Evolutionary conservation across 768 basidiomycete genomes (phyloP), one percentile per base, ranked within the genome.

Genomic region (Postia placenta): DNA sequence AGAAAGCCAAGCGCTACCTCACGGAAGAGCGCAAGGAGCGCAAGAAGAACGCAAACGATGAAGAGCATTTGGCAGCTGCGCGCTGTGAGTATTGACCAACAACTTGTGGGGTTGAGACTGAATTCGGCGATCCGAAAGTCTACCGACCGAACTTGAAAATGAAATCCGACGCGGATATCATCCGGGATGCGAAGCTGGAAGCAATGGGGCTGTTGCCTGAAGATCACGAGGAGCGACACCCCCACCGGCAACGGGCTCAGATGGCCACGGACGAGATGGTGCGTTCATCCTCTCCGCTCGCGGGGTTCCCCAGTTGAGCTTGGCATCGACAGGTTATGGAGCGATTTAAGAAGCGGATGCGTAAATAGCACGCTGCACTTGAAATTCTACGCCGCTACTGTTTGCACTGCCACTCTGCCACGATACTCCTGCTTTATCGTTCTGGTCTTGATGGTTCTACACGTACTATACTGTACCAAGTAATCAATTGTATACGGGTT

Each of bases 261-360:
- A 82, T 84, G 76, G 93, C 93, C 11, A 96, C 93, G 6, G 94
- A 98, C 56, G 92, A 96, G 62, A 63, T 87, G 68, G 92, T 92
- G 52, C 50, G 83, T 71, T n/a, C 44, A 25, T n/a, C 44, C 17
- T 43, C 20, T 11, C 15, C 38, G 7, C 7, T 5, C 33, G 12
- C 26, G 24, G 11, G 3, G 37, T n/a, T 28, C 14, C 4, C 39
- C 15, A 15, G 17, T 14, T 5, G 14, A 25, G 28, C 5, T 11
- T 19, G 15, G 0, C 19, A 30, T 36, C 23, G 9, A n/a, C 55
- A 91, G 87, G 89, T 90, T 47, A 89, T 93, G 89, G 92, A 95
- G 67, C 81, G 95, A 26, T 98, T 97, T 76, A 97, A 95, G 76
- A 96, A 98, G 70, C 74, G 93, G 50, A 91, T 92, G 88, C 80